These are phyloP conservation scores for Arabidopsis arenosa DNA, from an alignment of 345 rosid species.

Conservation along the genomic window DNA sequence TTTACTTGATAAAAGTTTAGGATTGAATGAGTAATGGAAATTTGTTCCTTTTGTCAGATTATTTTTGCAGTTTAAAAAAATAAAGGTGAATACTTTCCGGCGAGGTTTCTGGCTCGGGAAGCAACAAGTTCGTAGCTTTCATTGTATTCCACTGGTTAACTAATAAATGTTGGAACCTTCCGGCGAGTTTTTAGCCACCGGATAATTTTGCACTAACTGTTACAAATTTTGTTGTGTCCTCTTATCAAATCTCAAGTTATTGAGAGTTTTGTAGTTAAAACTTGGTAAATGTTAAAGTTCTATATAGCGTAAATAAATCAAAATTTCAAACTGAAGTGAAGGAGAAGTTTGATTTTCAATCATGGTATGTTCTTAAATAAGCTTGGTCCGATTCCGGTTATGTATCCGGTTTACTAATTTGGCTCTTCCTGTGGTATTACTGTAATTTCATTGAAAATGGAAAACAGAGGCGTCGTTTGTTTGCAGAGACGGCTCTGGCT, in stretches of 20 bases:
- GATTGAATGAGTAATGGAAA: constrained; percentile 3
- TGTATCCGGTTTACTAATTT: not conserved
- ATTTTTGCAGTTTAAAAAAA: constrained; percentile 14
- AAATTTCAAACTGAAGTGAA: not conserved
- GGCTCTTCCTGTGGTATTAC: not conserved
- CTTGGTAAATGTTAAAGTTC: not conserved
- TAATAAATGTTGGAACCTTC: constrained; percentile 32
- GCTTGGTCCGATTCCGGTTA: not conserved
- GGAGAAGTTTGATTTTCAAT: not conserved
- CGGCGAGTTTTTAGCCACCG: constrained; percentile 5
- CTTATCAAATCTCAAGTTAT: not conserved
- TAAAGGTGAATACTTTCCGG: constrained; percentile 16
- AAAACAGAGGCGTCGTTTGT: not conserved
- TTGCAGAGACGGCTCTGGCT: not conserved
- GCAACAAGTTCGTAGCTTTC: constrained; percentile 31
- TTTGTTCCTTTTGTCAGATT: not conserved
- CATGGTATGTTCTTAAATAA: not conserved
- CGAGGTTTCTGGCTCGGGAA: not conserved
- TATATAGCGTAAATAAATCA: not conserved
- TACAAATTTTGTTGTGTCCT: constrained; percentile 2
- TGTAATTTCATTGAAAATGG: not conserved
- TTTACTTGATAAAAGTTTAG: not conserved
- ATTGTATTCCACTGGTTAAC: constrained; percentile 25
- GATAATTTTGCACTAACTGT: constrained; percentile 11
- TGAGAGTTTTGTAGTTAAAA: constrained; percentile 6